phyloP scores from a whole-genome alignment of 2,329 filamentous ascomycete species.

The Incumbomyces lentus region DNA sequence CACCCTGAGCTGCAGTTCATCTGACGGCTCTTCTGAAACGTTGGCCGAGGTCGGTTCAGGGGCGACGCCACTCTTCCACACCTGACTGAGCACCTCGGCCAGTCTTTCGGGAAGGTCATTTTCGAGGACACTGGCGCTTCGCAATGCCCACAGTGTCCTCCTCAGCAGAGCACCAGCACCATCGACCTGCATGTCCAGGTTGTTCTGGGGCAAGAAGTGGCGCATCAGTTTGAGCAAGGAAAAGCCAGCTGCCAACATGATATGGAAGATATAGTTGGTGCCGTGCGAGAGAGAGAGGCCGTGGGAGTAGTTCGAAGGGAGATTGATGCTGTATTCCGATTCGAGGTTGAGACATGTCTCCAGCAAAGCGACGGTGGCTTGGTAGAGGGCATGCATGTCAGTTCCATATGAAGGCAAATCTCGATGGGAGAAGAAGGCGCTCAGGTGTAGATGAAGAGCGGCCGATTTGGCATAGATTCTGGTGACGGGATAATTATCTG shows the following conservation, averaged over 20 bases:
- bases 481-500: constrained; percentile 33
- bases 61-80: constrained; percentile 45
- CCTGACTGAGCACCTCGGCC: constrained; percentile 54
- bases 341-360: constrained; percentile 36
- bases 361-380: constrained; percentile 37
- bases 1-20: constrained; percentile 50
- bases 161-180: constrained; percentile 48
- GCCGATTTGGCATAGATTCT: constrained; percentile 37
- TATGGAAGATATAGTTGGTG: constrained; percentile 56
- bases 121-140: constrained; percentile 49
- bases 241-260: constrained; percentile 55
- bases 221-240: constrained; percentile 56
- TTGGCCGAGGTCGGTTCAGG: constrained; percentile 7
- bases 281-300: constrained; percentile 41
- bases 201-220: constrained; percentile 49
- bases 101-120: constrained; percentile 56
- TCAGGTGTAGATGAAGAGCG: constrained; percentile 38
- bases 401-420: constrained; percentile 36
- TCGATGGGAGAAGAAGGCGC: constrained; percentile 41
- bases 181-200: constrained; percentile 32
- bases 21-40: constrained; percentile 20
- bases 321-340: constrained; percentile 27
- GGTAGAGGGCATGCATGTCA: constrained; percentile 36
- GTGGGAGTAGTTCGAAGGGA: constrained; percentile 20
- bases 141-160: constrained; percentile 48